Conservation (phyloP, 106 monocot species). For the Vanilla planifolia region DNA sequence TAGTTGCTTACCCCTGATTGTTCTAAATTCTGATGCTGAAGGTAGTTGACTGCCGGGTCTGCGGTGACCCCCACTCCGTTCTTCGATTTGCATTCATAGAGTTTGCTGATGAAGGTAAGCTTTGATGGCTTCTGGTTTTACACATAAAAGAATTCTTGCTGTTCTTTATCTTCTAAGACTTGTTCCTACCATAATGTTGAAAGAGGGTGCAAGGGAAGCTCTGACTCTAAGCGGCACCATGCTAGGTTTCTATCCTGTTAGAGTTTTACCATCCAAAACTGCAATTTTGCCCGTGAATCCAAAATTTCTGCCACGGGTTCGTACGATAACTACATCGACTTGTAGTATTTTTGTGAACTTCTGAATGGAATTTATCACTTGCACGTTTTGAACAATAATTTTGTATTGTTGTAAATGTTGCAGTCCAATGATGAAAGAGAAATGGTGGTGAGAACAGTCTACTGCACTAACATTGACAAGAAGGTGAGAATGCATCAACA, state of each 20-base stretch:
- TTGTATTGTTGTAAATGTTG: slow-evolving; percentile 7
- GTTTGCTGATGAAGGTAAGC: slow-evolving; percentile 49
- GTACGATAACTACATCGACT: background rate
- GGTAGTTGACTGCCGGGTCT: slow-evolving; percentile 66
- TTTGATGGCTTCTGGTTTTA: background rate
- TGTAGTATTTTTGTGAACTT: background rate
- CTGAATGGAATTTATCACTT: background rate
- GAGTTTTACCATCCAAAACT: slow-evolving; percentile 85
- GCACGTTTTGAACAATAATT: background rate
- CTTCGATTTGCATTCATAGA: slow-evolving; percentile 74
- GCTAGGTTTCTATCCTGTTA: slow-evolving; percentile 66
- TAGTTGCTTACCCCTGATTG: background rate
- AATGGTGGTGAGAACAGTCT: slow-evolving; percentile 55
- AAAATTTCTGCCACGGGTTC: slow-evolving; percentile 73
- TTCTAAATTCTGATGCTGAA: slow-evolving; percentile 17
- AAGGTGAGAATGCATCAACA: slow-evolving; percentile 22
- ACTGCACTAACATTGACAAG: slow-evolving; percentile 71
- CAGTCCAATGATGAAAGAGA: slow-evolving; percentile 52
- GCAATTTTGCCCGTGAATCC: slow-evolving; percentile 91
- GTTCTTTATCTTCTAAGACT: background rate
- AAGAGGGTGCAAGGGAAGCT: slow-evolving; percentile 63
- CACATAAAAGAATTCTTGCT: background rate
- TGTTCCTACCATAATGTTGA: background rate
- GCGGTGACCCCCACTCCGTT: slow-evolving; percentile 53
- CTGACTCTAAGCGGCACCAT: slow-evolving; percentile 55